Base-by-base conservation (phyloP, 345 rosid genomes). In the Streptanthus diversifolius region DNA sequence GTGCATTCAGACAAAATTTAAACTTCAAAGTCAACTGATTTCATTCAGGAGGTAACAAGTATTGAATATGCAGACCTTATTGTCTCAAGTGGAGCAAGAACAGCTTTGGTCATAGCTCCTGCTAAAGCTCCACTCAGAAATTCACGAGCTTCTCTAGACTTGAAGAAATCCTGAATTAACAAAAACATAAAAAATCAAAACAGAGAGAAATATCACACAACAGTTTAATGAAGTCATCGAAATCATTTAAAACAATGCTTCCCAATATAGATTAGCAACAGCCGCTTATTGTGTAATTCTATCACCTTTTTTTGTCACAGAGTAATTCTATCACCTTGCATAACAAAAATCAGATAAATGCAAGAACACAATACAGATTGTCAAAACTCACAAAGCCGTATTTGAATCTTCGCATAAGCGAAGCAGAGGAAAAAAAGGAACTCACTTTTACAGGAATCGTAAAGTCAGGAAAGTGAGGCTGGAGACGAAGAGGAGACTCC, bases 121-220 rank as follows among this genome's bases (percentile, higher is more conserved):
- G 99, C 97, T 72, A 92, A 78, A 74, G 99, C 99, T 59, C 97
- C 98, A 67, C 99, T 95, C 41, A 92, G 86, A 83, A 95, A 95
- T 80, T 95, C 99, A 27, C 92, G 82, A 29, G 78, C 92, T 88
- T 88, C 99, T 72, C 96, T 88, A 54, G 85, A 80, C 77, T 70
- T 86, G 75, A 84, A 63, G 66, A 85, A 77, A 80, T 73, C 87
- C 99, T 90, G 84, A 78, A 77, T 63, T 66, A 77, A 47, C 70
- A 63, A n/a, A 52, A 78, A 10, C 19, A 27, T 27, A 9, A 13
- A 56, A 52, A 35, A 62, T 29, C 40, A 63, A 32, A 55, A 52
- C 33, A 74, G 10, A 43, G 15, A 65, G 10, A 33, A 43, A 39
- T 0, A 24, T 29, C 45, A 45, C 32, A 61, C 14, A 59, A 40